phyloP scores from a whole-genome alignment of 2,329 filamentous ascomycete species.

The Fusarium globosum region DNA sequence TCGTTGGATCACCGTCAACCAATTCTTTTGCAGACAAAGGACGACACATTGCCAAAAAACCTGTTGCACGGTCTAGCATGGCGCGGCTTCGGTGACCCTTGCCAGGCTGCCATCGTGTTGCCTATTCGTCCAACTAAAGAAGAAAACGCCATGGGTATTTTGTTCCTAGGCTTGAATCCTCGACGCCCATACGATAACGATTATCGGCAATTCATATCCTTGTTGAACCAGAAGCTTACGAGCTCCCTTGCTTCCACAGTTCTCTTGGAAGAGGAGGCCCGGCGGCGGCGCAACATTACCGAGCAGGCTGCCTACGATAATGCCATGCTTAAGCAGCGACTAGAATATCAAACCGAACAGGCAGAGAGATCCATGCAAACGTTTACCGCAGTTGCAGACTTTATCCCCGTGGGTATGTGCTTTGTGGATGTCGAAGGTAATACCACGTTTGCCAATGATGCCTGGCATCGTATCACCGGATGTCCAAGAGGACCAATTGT shows the following conservation, averaged over 20 bases:
- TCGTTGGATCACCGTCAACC: constrained; percentile 54
- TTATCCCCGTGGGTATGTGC: constrained; percentile 79
- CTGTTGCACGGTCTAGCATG: constrained; percentile 69
- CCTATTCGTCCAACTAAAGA: constrained; percentile 75
- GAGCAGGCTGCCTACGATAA: constrained; percentile 75
- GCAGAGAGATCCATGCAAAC: constrained; percentile 68
- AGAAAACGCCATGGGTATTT: constrained; percentile 73
- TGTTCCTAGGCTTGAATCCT: constrained; percentile 78
- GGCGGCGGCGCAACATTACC: constrained; percentile 58
- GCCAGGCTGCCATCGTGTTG: constrained; percentile 73
- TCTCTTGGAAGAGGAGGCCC: constrained; percentile 76
- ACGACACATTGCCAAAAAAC: constrained; percentile 66
- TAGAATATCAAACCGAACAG: constrained; percentile 66
- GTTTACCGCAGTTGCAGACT: constrained; percentile 77
- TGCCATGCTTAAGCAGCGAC: constrained; percentile 72
- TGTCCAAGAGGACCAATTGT: constrained; percentile 50
- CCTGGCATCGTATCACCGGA: constrained; percentile 67
- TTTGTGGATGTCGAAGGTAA: constrained; percentile 73
- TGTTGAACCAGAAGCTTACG: constrained; percentile 67
- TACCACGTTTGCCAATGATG: constrained; percentile 77
- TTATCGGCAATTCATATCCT: constrained; percentile 73
- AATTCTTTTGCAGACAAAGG: constrained; percentile 54
- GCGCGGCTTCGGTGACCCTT: constrained; percentile 73
- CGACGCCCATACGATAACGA: constrained; percentile 78
- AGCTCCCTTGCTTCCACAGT: constrained; percentile 77